Percentiles rank a stretch among this genome's conserved stretches.
Conservation (phyloP, 2,329 filamentous ascomycete species). For the Fusarium decemcellulare region DNA sequence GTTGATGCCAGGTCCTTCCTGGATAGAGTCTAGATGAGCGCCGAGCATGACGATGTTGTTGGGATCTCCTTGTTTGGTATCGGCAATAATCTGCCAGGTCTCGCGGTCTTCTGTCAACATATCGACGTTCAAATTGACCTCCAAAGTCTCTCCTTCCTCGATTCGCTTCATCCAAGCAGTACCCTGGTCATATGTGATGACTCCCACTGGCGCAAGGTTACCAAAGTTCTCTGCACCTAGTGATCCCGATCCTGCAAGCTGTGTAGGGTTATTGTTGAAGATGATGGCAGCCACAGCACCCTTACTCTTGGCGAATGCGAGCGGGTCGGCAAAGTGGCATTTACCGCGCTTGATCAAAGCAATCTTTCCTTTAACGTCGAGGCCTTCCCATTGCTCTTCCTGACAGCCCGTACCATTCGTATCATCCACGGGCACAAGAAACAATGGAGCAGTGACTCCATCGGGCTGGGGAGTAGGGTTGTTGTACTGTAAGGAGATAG, state of each 20-base stretch:
- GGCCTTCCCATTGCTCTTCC: conserved; percentile 55
- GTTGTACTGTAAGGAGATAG: conserved; percentile 57
- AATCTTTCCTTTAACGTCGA: conserved; percentile 58
- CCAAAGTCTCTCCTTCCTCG: conserved; percentile 48
- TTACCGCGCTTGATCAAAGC: conserved; percentile 59
- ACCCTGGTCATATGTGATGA: conserved; percentile 52
- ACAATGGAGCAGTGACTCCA: conserved; percentile 51
- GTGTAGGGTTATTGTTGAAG: conserved; percentile 71
- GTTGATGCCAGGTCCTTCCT: conserved; percentile 57
- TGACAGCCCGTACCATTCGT: conserved; percentile 53
- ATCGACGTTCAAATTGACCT: conserved; percentile 52
- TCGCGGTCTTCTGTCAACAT: conserved; percentile 54
- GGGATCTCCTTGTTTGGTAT: conserved; percentile 57
- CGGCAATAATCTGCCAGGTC: conserved; percentile 57
- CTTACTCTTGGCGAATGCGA: conserved; percentile 52
- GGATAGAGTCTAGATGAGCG: conserved; percentile 57
- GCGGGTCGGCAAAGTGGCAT: conserved; percentile 57
- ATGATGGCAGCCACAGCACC: conserved; percentile 65
- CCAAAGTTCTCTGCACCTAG: conserved; percentile 60
- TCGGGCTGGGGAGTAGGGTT: conserved; percentile 52
- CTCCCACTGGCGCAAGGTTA: conserved; percentile 51
- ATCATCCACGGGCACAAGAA: conserved; percentile 52
- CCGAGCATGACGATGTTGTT: conserved; percentile 57
- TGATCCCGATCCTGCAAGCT: conserved; percentile 61
- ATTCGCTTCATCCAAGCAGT: conserved; percentile 51